phyloP scores from a whole-genome alignment of 1,284 basidiomycete species.

The Cutaneotrichosporon spelunceum region DNA sequence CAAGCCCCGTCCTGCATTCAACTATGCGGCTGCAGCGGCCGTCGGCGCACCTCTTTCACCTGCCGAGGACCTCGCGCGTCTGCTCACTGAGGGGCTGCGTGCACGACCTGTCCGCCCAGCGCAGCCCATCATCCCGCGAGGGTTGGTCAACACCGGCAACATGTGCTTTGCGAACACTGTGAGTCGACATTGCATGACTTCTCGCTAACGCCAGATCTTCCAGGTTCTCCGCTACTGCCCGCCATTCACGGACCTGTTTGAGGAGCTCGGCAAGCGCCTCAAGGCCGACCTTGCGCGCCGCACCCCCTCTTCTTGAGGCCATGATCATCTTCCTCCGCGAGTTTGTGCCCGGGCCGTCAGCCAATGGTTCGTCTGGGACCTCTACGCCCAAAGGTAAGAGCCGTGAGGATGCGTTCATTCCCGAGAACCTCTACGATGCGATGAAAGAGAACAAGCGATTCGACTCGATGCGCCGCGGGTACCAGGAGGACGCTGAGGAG shows the following conservation, averaged over 20 bases:
- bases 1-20: constrained; percentile 32
- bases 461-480: constrained; percentile 87
- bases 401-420: constrained; percentile 68
- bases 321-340: constrained; percentile 76
- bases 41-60: constrained; percentile 54
- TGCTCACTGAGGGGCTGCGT: constrained; percentile 57
- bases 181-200: constrained; percentile 19
- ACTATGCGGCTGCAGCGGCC: constrained; percentile 47
- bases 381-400: constrained; percentile 32
- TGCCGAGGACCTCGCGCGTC: constrained; percentile 59
- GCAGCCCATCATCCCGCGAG: constrained; percentile 58
- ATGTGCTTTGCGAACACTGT: constrained; percentile 96
- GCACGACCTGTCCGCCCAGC: constrained; percentile 28
- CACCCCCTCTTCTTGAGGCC: constrained; percentile 79
- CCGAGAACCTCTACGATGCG: constrained; percentile 89
- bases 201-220: constrained; percentile 57
- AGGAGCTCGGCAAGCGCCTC: constrained; percentile 62
- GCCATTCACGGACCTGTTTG: constrained; percentile 78
- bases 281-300: constrained; percentile 55
- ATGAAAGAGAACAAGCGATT: constrained; percentile 93
- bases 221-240: constrained; percentile 86
- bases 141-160: constrained; percentile 91
- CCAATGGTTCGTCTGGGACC: constrained; percentile 22
- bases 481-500: constrained; percentile 98
- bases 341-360: constrained; percentile 54